Evolutionary conservation across 2,329 filamentous ascomycete species (phyloP).

Genomic region (Pseudodiploospora longispora): DNA sequence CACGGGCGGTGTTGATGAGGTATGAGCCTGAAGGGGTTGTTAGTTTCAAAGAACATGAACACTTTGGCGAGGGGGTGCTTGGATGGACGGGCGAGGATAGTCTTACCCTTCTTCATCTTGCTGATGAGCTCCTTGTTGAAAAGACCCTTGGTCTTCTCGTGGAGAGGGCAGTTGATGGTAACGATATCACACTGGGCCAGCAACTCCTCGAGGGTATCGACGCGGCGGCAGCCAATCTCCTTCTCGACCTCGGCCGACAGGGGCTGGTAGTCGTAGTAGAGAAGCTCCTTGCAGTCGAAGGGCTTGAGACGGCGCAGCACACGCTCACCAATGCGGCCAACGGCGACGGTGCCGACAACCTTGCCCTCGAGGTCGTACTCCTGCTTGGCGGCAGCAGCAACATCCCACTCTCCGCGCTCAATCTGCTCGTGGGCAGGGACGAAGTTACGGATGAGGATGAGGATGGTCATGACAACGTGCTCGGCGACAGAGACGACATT

Average conservation of each 20-base stretch:
- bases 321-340: slow-evolving; percentile 96
- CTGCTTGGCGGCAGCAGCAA: slow-evolving; percentile 93
- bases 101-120: slow-evolving; percentile 94
- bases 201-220: slow-evolving; percentile 87
- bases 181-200: slow-evolving; percentile 90
- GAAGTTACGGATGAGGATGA: slow-evolving; percentile 93
- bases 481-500: slow-evolving; percentile 98
- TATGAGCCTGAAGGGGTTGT: slow-evolving; percentile 57
- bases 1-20: slow-evolving; percentile 97
- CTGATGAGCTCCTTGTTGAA: slow-evolving; percentile 98
- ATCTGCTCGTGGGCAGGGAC: slow-evolving; percentile 96
- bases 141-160: slow-evolving; percentile 92
- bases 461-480: slow-evolving; percentile 99
- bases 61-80: background rate
- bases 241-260: slow-evolving; percentile 76
- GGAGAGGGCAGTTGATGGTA: slow-evolving; percentile 98
- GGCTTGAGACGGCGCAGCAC: slow-evolving; percentile 91
- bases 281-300: slow-evolving; percentile 98
- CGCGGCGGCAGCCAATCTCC: slow-evolving; percentile 90
- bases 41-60: background rate
- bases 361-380: slow-evolving; percentile 97
- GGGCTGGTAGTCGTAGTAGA: slow-evolving; percentile 99
- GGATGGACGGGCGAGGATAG: background rate
- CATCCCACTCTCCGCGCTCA: slow-evolving; percentile 82
- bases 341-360: slow-evolving; percentile 94